Percentiles rank a stretch among this genome's conserved stretches.
phyloP scores from a whole-genome alignment of 1,284 basidiomycete species.

The Tylopilus microsporus region DNA sequence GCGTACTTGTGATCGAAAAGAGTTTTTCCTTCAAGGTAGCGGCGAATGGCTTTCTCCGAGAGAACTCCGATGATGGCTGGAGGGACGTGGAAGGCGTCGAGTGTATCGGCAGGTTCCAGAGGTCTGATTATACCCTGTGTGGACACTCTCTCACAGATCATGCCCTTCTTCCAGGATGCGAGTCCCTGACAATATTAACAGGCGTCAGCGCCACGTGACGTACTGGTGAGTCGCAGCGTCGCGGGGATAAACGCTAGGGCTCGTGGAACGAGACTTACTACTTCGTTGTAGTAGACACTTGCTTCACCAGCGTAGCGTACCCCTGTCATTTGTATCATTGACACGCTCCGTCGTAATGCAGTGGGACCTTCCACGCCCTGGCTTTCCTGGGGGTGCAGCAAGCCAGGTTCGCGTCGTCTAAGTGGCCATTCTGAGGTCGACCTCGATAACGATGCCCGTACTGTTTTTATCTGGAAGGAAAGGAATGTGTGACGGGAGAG shows the following conservation, averaged over 20 bases:
- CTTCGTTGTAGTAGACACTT: conserved; percentile 24
- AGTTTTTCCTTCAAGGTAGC: conserved; percentile 58
- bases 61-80: conserved; percentile 66
- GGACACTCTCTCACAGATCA: conserved; percentile 86
- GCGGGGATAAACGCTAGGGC: background rate
- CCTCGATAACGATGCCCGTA: conserved; percentile 8
- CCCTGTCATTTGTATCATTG: conserved; percentile 19
- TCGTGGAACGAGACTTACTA: conserved; percentile 16
- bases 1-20: conserved; percentile 62
- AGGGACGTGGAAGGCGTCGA: conserved; percentile 63
- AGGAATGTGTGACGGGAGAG: conserved; percentile 14
- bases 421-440: conserved; percentile 18
- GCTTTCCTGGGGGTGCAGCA: conserved; percentile 17
- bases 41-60: conserved; percentile 56
- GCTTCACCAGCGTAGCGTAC: conserved; percentile 62
- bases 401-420: conserved; percentile 2
- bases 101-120: conserved; percentile 66
- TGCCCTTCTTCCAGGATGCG: conserved; percentile 40
- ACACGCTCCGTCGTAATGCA: conserved; percentile 33
- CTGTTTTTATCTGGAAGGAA: conserved; percentile 18
- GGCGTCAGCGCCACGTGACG: conserved; percentile 1
- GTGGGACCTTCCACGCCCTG: conserved; percentile 48
- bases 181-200: conserved; percentile 28
- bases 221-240: background rate
- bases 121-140: conserved; percentile 72